Evolutionary conservation across 768 basidiomycete genomes (phyloP), one percentile per base, ranked within the genome.

Genomic region (Lentinula lateritia): DNA sequence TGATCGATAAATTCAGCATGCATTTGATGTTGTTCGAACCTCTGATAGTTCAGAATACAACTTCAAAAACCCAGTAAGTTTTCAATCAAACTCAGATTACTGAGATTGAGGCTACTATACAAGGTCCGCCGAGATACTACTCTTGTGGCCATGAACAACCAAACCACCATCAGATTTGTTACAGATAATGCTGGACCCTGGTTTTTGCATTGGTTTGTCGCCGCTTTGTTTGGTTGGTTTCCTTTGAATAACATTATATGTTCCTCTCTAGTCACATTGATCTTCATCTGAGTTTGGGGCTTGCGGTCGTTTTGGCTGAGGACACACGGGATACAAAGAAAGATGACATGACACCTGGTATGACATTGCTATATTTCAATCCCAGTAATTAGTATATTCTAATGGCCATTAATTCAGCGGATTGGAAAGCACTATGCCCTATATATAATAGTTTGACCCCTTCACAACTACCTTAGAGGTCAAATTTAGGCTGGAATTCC

Each of bases 121-220:
- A 18, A 56, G 55, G 39, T 56, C 18, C 72, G 83, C 45, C 83
- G 84, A 61, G 80, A 79, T 0, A 74, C 81, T 12, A 65, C 53
- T 23, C 53, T 64, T 5, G 70, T 69, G 13, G 41, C 35, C 6
- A 2, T 13, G 6, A 50, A 63, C 1, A 66, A 71, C 36, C 66
- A 66, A 12, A 77, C 78, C 35, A 76, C 75, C 6, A 68, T 84
- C 28, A 74, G 81, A 42, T 83, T 80, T 72, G 66, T 70, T 9
- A 81, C 82, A 1, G 80, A 85, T 63, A 84, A 84, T 68, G 79
- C 83, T 0, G 55, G 55, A 15, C 55, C 76, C 10, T 80, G 78
- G 58, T 50, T 59, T 20, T 34, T 59, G 6, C 58, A 59, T 38
- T 59, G 58, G 55, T 45, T 23, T 15, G 74, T 67, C 69, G 32